phyloP scores from a whole-genome alignment of 352 stramenopile species.

The Globisporangium spiculum region DNA sequence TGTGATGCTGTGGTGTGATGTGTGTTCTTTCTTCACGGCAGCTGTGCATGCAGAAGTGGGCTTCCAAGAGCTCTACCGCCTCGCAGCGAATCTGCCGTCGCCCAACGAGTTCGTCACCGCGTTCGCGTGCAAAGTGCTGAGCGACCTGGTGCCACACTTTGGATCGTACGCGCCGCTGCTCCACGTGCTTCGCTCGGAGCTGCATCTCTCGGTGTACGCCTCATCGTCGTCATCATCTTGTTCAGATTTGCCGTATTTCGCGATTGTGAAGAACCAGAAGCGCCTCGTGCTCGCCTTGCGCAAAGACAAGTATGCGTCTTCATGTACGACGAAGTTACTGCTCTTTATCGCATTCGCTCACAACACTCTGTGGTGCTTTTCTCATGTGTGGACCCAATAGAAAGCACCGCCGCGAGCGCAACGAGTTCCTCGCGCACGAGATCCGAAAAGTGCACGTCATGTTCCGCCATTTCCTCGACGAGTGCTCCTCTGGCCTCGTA shows the following conservation, averaged over 20 bases:
- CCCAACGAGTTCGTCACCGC: constrained; percentile 62
- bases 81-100: constrained; percentile 46
- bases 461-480: constrained; percentile 46
- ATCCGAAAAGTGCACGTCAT: constrained; percentile 56
- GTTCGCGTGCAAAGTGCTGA: constrained; percentile 54
- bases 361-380: not conserved
- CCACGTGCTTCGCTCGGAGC: constrained; percentile 38
- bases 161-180: constrained; percentile 47
- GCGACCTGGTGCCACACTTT: constrained; percentile 58
- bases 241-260: constrained; percentile 49
- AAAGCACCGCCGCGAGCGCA: constrained; percentile 42
- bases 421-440: constrained; percentile 52
- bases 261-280: constrained; percentile 62
- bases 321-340: too few species aligned
- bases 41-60: constrained; percentile 62
- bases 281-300: constrained; percentile 44
- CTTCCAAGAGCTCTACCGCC: constrained; percentile 56
- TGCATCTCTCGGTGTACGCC: constrained; percentile 45
- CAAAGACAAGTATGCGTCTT: constrained; percentile 38
- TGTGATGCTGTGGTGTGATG: not conserved
- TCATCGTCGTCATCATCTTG: not conserved
- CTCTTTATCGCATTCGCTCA: too few species aligned
- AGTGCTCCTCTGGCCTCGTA: constrained; percentile 43
- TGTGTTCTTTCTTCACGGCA: constrained; percentile 15
- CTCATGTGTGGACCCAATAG: constrained; percentile 19